phyloP scores from a whole-genome alignment of 768 basidiomycete genomes.

The Pisolithus tinctorius region DNA sequence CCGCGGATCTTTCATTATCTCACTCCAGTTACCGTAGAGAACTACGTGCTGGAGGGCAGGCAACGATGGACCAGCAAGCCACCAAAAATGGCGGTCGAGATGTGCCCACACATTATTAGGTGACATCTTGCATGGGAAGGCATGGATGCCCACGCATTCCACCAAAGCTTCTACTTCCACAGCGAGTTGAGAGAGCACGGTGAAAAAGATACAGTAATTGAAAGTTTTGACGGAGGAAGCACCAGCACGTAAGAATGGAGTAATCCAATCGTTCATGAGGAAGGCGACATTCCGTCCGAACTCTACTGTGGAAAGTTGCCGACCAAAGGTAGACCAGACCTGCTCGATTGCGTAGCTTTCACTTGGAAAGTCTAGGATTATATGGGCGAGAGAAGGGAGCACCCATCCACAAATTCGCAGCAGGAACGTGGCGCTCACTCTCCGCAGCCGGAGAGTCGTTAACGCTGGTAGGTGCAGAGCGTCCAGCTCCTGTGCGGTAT shows the following conservation, averaged over 20 bases:
- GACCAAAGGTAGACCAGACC: slow-evolving; percentile 46
- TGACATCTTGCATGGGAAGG: slow-evolving; percentile 39
- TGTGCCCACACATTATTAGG: slow-evolving; percentile 28
- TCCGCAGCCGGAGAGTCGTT: slow-evolving; percentile 46
- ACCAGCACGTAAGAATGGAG: slow-evolving; percentile 40
- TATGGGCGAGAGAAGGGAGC: slow-evolving; percentile 44
- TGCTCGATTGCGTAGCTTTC: slow-evolving; percentile 32
- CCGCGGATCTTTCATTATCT: slow-evolving; percentile 30
- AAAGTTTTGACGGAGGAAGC: slow-evolving; percentile 38
- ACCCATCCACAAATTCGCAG: slow-evolving; percentile 42
- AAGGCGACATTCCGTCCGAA: slow-evolving; percentile 54
- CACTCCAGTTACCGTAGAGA: slow-evolving; percentile 50
- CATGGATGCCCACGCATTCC: slow-evolving; percentile 44
- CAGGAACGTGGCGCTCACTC: slow-evolving; percentile 46
- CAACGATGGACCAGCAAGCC: slow-evolving; percentile 35
- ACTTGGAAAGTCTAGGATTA: slow-evolving; percentile 46
- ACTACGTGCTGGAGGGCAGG: slow-evolving; percentile 40
- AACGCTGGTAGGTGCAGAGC: slow-evolving; percentile 38
- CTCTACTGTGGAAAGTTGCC: slow-evolving; percentile 47
- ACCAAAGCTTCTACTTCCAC: slow-evolving; percentile 30
- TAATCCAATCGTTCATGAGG: slow-evolving; percentile 40
- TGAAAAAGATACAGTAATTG: slow-evolving; percentile 53
- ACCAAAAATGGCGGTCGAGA: slow-evolving; percentile 37
- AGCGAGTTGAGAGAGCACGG: slow-evolving; percentile 18
- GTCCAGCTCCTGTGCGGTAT: slow-evolving; percentile 17